Percentiles rank a stretch among this genome's conserved stretches.
Conservation (phyloP, 768 basidiomycete species). For the Pleurotus pulmonarius region DNA sequence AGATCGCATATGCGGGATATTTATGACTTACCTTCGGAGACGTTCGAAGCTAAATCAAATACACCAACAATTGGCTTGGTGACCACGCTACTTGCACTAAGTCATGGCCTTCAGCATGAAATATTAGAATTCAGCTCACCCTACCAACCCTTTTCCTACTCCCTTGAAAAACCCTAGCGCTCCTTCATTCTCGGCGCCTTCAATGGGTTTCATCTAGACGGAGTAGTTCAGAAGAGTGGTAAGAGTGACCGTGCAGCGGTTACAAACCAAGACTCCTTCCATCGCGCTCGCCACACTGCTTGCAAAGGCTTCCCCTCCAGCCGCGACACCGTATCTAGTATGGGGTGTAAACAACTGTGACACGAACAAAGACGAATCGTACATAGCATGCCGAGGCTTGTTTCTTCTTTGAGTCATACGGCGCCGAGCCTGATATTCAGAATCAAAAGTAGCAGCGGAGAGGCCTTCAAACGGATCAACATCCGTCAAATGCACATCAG, state of each 20-base stretch:
- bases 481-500: not conserved
- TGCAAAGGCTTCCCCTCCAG: slow-evolving; percentile 91
- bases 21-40: slow-evolving; percentile 70
- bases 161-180: slow-evolving; percentile 98
- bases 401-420: slow-evolving; percentile 89
- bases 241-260: not conserved
- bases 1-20: not conserved
- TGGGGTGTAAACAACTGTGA: not conserved
- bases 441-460: slow-evolving; percentile 95
- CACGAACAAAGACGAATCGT: slow-evolving; percentile 19
- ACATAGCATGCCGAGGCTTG: slow-evolving; percentile 95
- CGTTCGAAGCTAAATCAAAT: slow-evolving; percentile 92
- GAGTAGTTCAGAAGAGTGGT: not conserved
- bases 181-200: slow-evolving; percentile 93
- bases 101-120: no score
- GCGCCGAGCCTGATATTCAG: slow-evolving; percentile 89
- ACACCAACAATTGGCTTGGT: slow-evolving; percentile 97
- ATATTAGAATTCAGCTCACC: slow-evolving; percentile 45
- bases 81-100: slow-evolving; percentile 55
- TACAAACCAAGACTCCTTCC: slow-evolving; percentile 83
- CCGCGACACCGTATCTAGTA: slow-evolving; percentile 86
- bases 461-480: slow-evolving; percentile 50
- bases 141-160: slow-evolving; percentile 92
- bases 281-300: slow-evolving; percentile 93
- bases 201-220: slow-evolving; percentile 87